Percentiles rank a stretch among this genome's conserved stretches.
These are phyloP conservation scores for Hanseniaspora clermontiae DNA, from an alignment of 805 yeast species.

Conservation along the genomic window DNA sequence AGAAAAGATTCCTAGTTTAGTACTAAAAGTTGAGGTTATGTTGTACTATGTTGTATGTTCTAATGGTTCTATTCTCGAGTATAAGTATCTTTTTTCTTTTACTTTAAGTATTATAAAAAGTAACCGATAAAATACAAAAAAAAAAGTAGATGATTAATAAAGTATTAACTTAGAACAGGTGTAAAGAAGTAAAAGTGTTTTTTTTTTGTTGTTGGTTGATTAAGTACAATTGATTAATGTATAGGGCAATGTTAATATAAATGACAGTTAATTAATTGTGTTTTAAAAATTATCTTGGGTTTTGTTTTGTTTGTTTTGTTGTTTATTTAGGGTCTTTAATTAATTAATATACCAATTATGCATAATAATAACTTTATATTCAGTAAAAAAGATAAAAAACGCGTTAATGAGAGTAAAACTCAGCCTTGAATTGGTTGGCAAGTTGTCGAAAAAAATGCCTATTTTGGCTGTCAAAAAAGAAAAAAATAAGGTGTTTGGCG, in stretches of 20 bases:
- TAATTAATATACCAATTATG: background rate
- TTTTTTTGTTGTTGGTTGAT: background rate
- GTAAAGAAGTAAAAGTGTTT: background rate
- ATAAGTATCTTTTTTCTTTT: no score
- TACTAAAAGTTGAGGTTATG: background rate
- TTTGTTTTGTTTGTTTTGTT: no score
- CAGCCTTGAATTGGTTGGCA: background rate
- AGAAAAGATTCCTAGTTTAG: no score
- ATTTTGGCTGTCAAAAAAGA: background rate
- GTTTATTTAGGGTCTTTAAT: background rate
- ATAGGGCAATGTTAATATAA: no score
- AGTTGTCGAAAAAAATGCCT: background rate
- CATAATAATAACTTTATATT: background rate
- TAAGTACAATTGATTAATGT: background rate
- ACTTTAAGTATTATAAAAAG: no score
- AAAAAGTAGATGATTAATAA: no score
- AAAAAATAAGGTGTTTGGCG: background rate
- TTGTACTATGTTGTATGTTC: background rate
- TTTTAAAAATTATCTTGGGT: no score
- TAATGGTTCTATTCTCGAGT: no score
- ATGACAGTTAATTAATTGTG: no score
- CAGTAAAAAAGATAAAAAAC: background rate
- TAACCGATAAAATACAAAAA: no score
- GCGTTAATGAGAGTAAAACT: background rate
- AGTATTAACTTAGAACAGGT: background rate